Evolutionary conservation across 306 rosid species (phyloP), one percentile per base, ranked within the genome.

Genomic region (Cicer cuneatum): DNA sequence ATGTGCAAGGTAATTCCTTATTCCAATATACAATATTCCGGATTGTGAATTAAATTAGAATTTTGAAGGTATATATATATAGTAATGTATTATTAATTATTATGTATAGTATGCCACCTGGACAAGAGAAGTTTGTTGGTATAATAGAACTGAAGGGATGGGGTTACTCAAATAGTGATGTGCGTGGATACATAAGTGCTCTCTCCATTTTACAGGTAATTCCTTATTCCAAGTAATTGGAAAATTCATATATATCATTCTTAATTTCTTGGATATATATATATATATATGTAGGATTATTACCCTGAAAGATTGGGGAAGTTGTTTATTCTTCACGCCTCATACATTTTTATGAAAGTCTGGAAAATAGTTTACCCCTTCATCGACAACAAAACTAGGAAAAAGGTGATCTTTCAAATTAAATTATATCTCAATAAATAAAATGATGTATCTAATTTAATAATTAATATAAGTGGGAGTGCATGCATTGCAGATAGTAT

Each of bases 241-340:
- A 74, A 59, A 40, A 6, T 48, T 74, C 0, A 21, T 21, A 21
- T 21, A 21, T 21, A 21, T 48, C 68, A 4, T 40, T 41, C 16
- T 57, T 10, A 58, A 49, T 71, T 38, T 58, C 42, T 15, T 63
- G 66, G 52, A 47, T n/a, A n/a, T n/a, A n/a, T n/a, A n/a, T n/a
- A n/a, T n/a, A n/a, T n/a, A n/a, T n/a, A n/a, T n/a, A n/a, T 78
- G 73, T 87, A 94, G 98, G 98, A 91, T 82, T 91, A 91, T 81
- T 91, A 85, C 78, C 98, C 97, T 0, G 98, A 94, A 83, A 88
- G 96, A 81, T 83, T 94, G 62, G 97, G 87, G 74, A 94, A 91
- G 87, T 56, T 91, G 38, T 71, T 78, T 54, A 73, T 94, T 12
- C 80, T 94, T 35, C 90, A 90, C 38, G 91, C 86, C 35, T 96